phyloP scores from a whole-genome alignment of 2,329 filamentous ascomycete species.

The Phialophora macrospora region DNA sequence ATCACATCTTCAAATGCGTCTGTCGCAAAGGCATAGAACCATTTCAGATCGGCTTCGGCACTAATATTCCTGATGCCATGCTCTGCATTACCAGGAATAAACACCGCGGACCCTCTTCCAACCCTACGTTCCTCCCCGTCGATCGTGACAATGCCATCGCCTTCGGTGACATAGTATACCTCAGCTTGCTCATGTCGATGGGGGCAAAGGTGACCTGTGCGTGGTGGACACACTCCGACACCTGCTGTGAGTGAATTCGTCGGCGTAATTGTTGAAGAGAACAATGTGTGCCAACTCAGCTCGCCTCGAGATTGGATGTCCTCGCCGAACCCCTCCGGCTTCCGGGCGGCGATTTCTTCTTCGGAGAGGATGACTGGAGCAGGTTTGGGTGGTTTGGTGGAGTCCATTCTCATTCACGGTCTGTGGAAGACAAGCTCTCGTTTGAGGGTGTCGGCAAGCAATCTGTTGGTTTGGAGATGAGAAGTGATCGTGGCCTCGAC shows the following conservation, averaged over 20 bases:
- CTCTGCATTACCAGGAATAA: constrained; percentile 52
- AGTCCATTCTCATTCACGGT: too few relatives aligned
- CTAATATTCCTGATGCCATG: constrained; percentile 48
- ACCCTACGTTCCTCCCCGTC: constrained; percentile 46
- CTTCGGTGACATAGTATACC: constrained; percentile 50
- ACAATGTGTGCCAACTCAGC: constrained; percentile 50
- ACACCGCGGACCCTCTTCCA: constrained; percentile 46
- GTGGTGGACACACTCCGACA: constrained; percentile 45
- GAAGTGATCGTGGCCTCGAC: too few relatives aligned
- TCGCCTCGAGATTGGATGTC: background rate
- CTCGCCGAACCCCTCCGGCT: background rate
- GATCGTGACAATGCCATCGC: constrained; percentile 47
- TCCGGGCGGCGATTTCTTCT: background rate
- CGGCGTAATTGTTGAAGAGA: constrained; percentile 45
- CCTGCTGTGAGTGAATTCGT: constrained; percentile 48
- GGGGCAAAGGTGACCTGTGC: constrained; percentile 44
- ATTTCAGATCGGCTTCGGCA: constrained; percentile 42
- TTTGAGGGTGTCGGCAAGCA: too few relatives aligned
- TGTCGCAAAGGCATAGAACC: constrained; percentile 52
- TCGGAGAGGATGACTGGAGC: background rate
- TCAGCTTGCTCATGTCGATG: constrained; percentile 53
- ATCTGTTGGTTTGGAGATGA: too few relatives aligned
- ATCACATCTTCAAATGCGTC: constrained; percentile 47
- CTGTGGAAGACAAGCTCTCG: too few relatives aligned
- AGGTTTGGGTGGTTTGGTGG: too few relatives aligned